These are phyloP conservation scores for Jamesozyma lodderae DNA, from an alignment of 805 yeast genomes.

Conservation along the genomic window DNA sequence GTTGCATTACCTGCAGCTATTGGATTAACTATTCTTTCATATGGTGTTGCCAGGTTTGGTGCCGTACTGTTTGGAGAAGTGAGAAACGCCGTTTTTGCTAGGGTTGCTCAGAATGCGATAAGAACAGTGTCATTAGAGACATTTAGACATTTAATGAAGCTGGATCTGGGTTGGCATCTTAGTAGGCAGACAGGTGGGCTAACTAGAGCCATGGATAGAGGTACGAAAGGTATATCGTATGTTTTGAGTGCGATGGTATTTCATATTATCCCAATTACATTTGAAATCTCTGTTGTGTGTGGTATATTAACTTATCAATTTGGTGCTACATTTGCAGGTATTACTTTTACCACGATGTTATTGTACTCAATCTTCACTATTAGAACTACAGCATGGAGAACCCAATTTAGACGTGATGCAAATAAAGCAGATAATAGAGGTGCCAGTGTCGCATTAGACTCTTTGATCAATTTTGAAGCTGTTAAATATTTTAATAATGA, in stretches of 20 bases:
- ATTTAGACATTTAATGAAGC: constrained; percentile 68
- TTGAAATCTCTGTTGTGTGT: constrained; percentile 88
- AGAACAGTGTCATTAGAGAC: constrained; percentile 83
- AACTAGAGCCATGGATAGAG: constrained; percentile 93
- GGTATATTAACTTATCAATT: constrained; percentile 90
- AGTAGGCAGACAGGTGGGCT: constrained; percentile 92
- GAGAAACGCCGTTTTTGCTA: constrained; percentile 90
- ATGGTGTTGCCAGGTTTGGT: constrained; percentile 91
- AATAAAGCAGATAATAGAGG: constrained; percentile 92
- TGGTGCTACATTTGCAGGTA: constrained; percentile 81
- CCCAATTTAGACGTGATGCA: constrained; percentile 80
- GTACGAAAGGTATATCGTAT: constrained; percentile 93
- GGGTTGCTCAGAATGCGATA: constrained; percentile 91
- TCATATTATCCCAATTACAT: constrained; percentile 85
- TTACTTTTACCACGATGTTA: constrained; percentile 81
- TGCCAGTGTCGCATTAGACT: constrained; percentile 90
- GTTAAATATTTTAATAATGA: constrained; percentile 95
- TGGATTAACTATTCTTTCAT: constrained; percentile 65
- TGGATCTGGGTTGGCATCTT: constrained; percentile 85
- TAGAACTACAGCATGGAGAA: constrained; percentile 92
- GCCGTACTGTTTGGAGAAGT: constrained; percentile 91
- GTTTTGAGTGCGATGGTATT: constrained; percentile 95
- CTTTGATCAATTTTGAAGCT: constrained; percentile 87
- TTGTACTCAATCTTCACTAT: constrained; percentile 83
- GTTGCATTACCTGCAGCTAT: constrained; percentile 47